Evolutionary conservation across 106 monocot genomes (phyloP), one percentile per base, ranked within the genome.

Genomic region (Phalaenopsis aphrodite): DNA sequence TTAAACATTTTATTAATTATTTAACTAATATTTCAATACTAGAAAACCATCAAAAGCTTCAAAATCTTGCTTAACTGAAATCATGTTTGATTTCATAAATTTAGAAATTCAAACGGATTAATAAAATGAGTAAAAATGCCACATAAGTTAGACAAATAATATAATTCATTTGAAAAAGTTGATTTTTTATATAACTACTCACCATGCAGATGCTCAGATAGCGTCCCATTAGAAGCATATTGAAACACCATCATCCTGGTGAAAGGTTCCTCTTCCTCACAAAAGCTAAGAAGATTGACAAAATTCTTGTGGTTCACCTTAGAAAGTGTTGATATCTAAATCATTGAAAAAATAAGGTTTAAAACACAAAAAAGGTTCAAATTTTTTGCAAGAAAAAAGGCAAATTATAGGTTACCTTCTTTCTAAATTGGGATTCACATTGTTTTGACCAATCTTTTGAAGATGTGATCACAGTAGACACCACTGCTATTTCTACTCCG

Each of bases 141-240:
- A 52, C 12, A 52, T 52, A 10, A 12, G 15, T 12, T 52, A 12
- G 3, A 52, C 10, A 52, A 10, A 52, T 3, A 12, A 52, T 52
- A 52, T 52, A 12, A 14, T 52, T 52, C 52, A 52, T 52, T 52
- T 15, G 52, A 52, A 52, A 52, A 14, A 52, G 37, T 6, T 19
- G 8, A 30, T 30, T 30, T 30, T 30, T 30, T 30, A 30, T 36
- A 4, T 5, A 76, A 76, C 76, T 43, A 85, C 81, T 87, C 72
- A 91, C 91, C 84, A 64, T 91, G 91, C 72, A 91, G 77, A 85
- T 91, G 91, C 73, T 91, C 91, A 76, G 81, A 89, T 81, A 91
- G 88, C 38, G 85, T 87, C 58, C 91, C 91, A 75, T 87, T 87
- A 17, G 91, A 86, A 39, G 91, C 91, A 80, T 91, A 91, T 69